Percentiles rank a stretch among this genome's conserved stretches.
Evolutionary conservation across 257 asterid genomes (phyloP).

Genomic region (Nemophila menziesii): DNA sequence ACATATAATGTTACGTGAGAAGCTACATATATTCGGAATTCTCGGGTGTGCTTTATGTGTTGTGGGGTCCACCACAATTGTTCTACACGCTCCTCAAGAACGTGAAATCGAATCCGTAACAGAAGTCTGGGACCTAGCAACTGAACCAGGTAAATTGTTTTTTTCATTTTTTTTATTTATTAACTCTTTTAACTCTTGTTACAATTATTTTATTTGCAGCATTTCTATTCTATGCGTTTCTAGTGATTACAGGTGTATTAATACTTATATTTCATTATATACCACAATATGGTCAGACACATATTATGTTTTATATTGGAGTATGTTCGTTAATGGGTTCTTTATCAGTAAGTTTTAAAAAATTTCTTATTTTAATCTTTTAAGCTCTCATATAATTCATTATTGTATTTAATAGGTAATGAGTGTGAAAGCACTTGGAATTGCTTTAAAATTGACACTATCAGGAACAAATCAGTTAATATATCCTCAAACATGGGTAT

Average conservation of each 20-base stretch:
- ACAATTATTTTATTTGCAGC: conserved; percentile 19
- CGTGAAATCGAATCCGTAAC: conserved; percentile 80
- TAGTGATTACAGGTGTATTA: conserved; percentile 17
- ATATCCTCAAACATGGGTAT: conserved; percentile 91
- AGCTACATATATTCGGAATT: conserved; percentile 77
- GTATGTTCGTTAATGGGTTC: conserved; percentile 36
- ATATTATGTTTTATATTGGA: conserved; percentile 30
- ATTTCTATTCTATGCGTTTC: conserved; percentile 26
- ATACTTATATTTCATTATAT: conserved; percentile 28
- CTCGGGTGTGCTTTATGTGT: conserved; percentile 96
- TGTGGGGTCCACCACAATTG: conserved; percentile 93
- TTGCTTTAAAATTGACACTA: conserved; percentile 84
- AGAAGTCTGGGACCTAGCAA: conserved; percentile 97
- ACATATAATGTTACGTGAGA: conserved; percentile 70
- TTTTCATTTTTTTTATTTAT: conserved; percentile 2
- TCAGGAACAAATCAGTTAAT: conserved; percentile 81
- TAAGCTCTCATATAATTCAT: background rate
- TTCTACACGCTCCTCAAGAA: conserved; percentile 94
- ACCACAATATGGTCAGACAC: conserved; percentile 38
- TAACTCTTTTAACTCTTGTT: conserved; percentile 4
- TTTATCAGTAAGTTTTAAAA: conserved; percentile 68
- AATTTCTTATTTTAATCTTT: background rate
- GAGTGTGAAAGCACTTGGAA: conserved; percentile 94
- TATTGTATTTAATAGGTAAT: conserved; percentile 52
- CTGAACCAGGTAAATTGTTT: conserved; percentile 65